phyloP scores from a whole-genome alignment of 192 early-diverging fungal species.

The Podila clonocystis region DNA sequence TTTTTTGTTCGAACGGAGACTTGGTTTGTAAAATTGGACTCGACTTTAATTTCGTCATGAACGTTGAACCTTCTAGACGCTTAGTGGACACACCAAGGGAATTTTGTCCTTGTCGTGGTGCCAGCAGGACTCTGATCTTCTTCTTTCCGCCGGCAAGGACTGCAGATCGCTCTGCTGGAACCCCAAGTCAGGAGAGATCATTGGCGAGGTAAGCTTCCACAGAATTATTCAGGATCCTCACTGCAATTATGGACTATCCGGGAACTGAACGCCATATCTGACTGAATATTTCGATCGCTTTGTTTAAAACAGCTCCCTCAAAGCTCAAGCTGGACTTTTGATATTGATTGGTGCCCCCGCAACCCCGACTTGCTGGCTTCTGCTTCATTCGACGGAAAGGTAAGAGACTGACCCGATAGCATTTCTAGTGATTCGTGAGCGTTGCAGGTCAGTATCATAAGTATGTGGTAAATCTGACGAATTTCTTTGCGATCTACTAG shows the following conservation, averaged over 20 bases:
- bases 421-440: too few relatives aligned
- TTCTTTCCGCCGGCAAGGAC: conserved; percentile 96
- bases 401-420: conserved; percentile 15
- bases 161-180: conserved; percentile 96
- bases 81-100: conserved; percentile 91
- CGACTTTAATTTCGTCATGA: not conserved
- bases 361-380: conserved; percentile 93
- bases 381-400: conserved; percentile 94
- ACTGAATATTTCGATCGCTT: not conserved
- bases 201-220: conserved; percentile 74
- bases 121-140: conserved; percentile 89
- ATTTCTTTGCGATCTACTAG: conserved; percentile 8
- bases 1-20: too few relatives aligned
- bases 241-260: too few relatives aligned
- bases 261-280: too few relatives aligned
- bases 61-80: conserved; percentile 50
- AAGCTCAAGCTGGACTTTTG: conserved; percentile 94
- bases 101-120: conserved; percentile 96
- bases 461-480: too few relatives aligned
- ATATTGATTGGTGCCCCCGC: conserved; percentile 93
- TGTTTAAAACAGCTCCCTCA: conserved; percentile 63
- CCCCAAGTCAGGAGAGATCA: conserved; percentile 78
- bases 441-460: too few relatives aligned
- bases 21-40: not conserved
- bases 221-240: too few relatives aligned